Base-by-base conservation (phyloP, 139 green algal species). In the Chlorella sp. region DNA sequence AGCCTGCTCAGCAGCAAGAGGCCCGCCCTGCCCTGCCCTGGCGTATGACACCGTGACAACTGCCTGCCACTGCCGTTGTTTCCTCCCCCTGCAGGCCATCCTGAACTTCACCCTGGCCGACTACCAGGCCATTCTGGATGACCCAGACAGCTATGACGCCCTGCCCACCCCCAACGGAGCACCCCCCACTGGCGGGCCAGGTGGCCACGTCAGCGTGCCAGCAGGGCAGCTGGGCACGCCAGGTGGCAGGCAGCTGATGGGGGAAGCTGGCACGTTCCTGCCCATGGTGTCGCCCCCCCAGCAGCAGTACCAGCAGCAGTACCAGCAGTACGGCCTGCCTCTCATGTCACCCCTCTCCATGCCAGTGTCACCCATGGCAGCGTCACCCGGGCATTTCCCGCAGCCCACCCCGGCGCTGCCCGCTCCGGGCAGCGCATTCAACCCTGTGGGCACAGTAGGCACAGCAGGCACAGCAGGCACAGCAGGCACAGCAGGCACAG, bases 91-190 rank as follows among this genome's bases (percentile, higher is more conserved):
- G 40, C 83, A 93, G 83, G 95, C 95, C 16, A 90, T 95, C 28
- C 95, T 92, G 24, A 97, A 97, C 87, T 97, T 97, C 89, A 84
- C 90, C 18, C 34, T 93, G n/a, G 69, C 76, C 1, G 68, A 94
- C 24, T 96, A 96, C 69, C 71, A 79, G 28, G 90, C 88, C 22
- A 93, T 94, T 40, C 79, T 94, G 84, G 60, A 60, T 14, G 76
- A 93, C 40, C 91, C 88, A 32, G 88, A 90, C 40, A 15, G 39
- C 28, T 91, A 91, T 82, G 48, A 89, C n/a, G 60, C 76, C 1
- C 15, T 61, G 9, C 30, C 64, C 32, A 21, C 39, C 15, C 26
- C 37, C 9, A n/a, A n/a, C n/a, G 64, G 79, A 1, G 80, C 66
- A 5, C 24, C 69, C 68, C 37, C 14, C 4, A 1, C 22, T 28